phyloP scores from a whole-genome alignment of 371 early-diverging fungal genomes.

The Mucor circinelloides region DNA sequence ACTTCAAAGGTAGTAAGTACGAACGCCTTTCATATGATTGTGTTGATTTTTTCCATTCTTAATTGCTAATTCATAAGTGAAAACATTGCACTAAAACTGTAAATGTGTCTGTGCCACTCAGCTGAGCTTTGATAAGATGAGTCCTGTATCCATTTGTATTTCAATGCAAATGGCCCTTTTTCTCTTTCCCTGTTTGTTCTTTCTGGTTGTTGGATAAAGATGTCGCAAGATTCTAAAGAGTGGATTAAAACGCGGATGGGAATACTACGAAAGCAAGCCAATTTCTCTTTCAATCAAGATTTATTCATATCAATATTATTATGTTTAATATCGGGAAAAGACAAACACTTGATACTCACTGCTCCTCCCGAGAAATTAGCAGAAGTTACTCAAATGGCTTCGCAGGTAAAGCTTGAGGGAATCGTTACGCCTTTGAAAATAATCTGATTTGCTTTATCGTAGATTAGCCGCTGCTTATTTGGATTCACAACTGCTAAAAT shows the following conservation, averaged over 20 bases:
- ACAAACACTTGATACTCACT: constrained; percentile 46
- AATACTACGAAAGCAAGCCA: constrained; percentile 37
- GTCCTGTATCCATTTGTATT: not conserved
- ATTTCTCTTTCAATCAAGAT: constrained; percentile 47
- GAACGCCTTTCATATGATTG: not conserved
- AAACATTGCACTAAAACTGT: not conserved
- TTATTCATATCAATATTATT: constrained; percentile 48
- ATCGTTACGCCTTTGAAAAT: not conserved
- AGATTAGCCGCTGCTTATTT: constrained; percentile 46
- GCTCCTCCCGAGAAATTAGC: constrained; percentile 38
- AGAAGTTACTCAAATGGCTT: constrained; percentile 48
- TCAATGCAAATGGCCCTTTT: not conserved
- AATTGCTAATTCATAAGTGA: not conserved
- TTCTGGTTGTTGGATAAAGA: not conserved
- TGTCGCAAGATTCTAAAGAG: constrained; percentile 45
- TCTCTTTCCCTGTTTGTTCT: not conserved
- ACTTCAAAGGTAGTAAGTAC: not conserved
- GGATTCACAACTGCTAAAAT: constrained; percentile 47
- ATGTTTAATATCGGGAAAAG: constrained; percentile 43
- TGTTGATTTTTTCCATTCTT: not conserved
- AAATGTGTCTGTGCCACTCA: not conserved
- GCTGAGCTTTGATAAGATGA: not conserved
- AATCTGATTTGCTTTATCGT: not conserved
- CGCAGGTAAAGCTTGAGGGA: constrained; percentile 24
- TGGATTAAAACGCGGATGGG: constrained; percentile 51